phyloP scores from a whole-genome alignment of 2,329 filamentous ascomycete species.

The Sporothrix curviconia region DNA sequence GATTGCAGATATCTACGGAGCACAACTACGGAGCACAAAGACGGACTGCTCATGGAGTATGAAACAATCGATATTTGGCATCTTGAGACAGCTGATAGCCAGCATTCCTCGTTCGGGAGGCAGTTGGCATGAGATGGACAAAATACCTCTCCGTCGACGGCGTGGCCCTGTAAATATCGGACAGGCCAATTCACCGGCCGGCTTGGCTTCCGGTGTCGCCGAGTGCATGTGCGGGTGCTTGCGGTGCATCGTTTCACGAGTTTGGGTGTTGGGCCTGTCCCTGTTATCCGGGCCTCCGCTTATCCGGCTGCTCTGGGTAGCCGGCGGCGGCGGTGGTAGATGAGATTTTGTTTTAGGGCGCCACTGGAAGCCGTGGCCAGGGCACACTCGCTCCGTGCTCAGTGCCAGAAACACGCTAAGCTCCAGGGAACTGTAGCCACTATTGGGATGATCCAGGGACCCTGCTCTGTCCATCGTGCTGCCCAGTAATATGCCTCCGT shows the following conservation, averaged over 20 bases:
- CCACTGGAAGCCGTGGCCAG: no score
- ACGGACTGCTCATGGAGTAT: no score
- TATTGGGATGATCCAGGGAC: not conserved
- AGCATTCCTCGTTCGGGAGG: no score
- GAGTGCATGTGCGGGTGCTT: not conserved
- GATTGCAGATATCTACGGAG: no score
- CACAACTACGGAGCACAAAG: no score
- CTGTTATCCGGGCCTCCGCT: conserved; percentile 4
- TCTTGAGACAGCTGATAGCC: no score
- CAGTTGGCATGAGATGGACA: no score
- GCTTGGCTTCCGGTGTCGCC: not conserved
- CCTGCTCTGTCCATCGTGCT: not conserved
- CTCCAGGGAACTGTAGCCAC: not conserved
- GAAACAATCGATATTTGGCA: no score
- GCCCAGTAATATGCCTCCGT: not conserved
- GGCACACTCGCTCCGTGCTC: no score
- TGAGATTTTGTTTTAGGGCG: not conserved
- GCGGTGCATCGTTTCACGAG: not conserved
- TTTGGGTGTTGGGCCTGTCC: not conserved
- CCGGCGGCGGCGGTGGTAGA: not conserved
- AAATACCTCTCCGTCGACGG: no score
- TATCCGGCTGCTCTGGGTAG: not conserved
- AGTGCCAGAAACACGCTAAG: not conserved
- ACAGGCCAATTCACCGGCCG: no score
- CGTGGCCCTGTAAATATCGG: no score